Evolutionary conservation across 306 rosid genomes (phyloP).

Genomic region (Trichosanthes truncata): DNA sequence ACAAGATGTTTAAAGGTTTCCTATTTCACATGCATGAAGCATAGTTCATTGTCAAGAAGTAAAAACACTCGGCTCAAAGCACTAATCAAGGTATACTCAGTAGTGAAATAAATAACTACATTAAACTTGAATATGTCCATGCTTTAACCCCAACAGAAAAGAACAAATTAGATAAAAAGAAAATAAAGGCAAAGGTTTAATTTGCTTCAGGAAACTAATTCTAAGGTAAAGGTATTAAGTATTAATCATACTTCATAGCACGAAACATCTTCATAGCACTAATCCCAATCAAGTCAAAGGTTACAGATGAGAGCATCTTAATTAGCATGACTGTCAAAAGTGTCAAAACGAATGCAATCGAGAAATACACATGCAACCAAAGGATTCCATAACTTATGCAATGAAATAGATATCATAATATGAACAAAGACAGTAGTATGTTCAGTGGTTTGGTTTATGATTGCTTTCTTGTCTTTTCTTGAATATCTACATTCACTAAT

Average conservation of each 20-base stretch:
- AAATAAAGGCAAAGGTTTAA: neutral
- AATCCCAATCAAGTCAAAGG: neutral
- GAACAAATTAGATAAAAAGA: neutral
- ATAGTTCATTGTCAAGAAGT: neutral
- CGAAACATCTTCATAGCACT: neutral
- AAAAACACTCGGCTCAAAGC: neutral
- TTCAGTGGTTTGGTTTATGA: neutral
- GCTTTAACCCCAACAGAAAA: neutral
- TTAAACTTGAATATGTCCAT: neutral
- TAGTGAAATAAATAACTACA: neutral
- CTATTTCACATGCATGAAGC: neutral
- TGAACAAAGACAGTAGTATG: neutral
- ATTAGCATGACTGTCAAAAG: neutral
- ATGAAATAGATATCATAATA: neutral
- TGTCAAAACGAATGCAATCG: neutral
- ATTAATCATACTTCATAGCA: neutral
- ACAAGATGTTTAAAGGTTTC: neutral
- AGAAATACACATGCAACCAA: neutral
- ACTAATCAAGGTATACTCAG: neutral
- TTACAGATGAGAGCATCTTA: neutral
- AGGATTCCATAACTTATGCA: neutral
- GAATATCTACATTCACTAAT: neutral
- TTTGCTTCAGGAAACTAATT: neutral
- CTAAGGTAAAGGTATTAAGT: neutral
- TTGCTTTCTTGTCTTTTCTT: neutral